phyloP scores from a whole-genome alignment of 768 basidiomycete genomes.

The Lyophyllum semitale region DNA sequence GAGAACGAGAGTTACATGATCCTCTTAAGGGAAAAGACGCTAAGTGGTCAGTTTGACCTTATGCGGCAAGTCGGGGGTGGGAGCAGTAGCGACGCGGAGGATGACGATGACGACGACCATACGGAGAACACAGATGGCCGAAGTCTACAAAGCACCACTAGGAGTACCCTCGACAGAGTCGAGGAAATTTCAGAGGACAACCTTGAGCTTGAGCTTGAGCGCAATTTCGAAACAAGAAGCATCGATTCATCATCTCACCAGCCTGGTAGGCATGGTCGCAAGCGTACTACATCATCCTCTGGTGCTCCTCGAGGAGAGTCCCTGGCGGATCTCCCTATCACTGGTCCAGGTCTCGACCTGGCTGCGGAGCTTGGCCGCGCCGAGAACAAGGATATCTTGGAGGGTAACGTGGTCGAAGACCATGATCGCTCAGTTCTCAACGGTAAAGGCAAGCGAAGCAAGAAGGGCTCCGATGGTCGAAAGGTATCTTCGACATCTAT shows the following conservation, averaged over 20 bases:
- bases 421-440: slow-evolving; percentile 46
- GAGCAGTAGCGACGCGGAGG: slow-evolving; percentile 33
- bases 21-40: slow-evolving; percentile 85
- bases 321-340: slow-evolving; percentile 84
- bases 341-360: slow-evolving; percentile 86
- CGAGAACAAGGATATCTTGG: slow-evolving; percentile 82
- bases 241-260: slow-evolving; percentile 40
- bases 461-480: slow-evolving; percentile 43
- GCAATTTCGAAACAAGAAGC: slow-evolving; percentile 34
- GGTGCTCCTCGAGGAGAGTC: slow-evolving; percentile 71
- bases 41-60: slow-evolving; percentile 86
- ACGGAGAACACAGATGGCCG: slow-evolving; percentile 46
- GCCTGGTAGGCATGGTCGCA: slow-evolving; percentile 47
- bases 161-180: slow-evolving; percentile 63
- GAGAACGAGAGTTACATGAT: slow-evolving; percentile 98
- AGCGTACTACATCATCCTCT: slow-evolving; percentile 50
- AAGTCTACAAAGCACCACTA: slow-evolving; percentile 57
- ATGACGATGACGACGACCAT: slow-evolving; percentile 42
- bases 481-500: slow-evolving; percentile 34
- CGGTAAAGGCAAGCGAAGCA: slow-evolving; percentile 49
- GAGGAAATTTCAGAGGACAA: slow-evolving; percentile 51
- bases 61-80: slow-evolving; percentile 64
- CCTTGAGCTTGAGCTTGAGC: slow-evolving; percentile 40
- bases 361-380: slow-evolving; percentile 92
- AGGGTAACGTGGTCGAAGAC: slow-evolving; percentile 54